A percentile compares a stretch with the other conserved stretches of the same genome.
Evolutionary conservation across 192 early-diverging fungal genomes (phyloP).

Genomic region (Mortierella claussenii): DNA sequence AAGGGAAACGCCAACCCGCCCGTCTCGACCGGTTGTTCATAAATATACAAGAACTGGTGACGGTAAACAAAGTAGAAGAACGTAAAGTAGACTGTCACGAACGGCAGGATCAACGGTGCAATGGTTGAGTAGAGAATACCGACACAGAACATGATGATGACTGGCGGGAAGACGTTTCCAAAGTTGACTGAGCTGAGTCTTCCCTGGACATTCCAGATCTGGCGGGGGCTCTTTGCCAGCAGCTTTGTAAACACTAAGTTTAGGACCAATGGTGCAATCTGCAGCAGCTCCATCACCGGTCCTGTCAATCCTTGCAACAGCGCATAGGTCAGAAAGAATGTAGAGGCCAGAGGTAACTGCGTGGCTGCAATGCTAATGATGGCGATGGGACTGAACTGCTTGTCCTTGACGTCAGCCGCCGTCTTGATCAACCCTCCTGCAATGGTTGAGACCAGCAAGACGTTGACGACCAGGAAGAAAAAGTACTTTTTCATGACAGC

Average conservation of each 20-base stretch:
- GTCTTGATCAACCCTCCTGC: conserved; percentile 67
- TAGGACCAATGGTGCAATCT: conserved; percentile 73
- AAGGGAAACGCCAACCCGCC: conserved; percentile 74
- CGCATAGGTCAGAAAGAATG: conserved; percentile 88
- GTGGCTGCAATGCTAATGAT: conserved; percentile 64
- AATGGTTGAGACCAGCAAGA: conserved; percentile 81
- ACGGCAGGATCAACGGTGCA: conserved; percentile 80
- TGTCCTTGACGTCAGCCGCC: not conserved
- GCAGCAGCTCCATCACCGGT: conserved; percentile 73
- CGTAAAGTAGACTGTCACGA: conserved; percentile 78
- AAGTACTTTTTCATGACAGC: conserved; percentile 69
- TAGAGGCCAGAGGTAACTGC: conserved; percentile 77
- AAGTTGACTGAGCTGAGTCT: conserved; percentile 40
- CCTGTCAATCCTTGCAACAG: conserved; percentile 72
- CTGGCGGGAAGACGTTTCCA: conserved; percentile 68
- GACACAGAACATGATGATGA: conserved; percentile 71
- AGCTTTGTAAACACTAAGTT: conserved; percentile 65
- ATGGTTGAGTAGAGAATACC: conserved; percentile 84
- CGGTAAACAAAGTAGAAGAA: conserved; percentile 79
- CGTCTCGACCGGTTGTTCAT: conserved; percentile 63
- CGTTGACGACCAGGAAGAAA: conserved; percentile 84
- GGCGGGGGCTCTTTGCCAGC: conserved; percentile 76
- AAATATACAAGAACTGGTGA: conserved; percentile 87
- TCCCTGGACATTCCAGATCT: conserved; percentile 61
- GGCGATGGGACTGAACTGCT: conserved; percentile 7